Evolutionary conservation across 495 filamentous ascomycete species (phyloP).

Genomic region (Annulohypoxylon maeteangense): DNA sequence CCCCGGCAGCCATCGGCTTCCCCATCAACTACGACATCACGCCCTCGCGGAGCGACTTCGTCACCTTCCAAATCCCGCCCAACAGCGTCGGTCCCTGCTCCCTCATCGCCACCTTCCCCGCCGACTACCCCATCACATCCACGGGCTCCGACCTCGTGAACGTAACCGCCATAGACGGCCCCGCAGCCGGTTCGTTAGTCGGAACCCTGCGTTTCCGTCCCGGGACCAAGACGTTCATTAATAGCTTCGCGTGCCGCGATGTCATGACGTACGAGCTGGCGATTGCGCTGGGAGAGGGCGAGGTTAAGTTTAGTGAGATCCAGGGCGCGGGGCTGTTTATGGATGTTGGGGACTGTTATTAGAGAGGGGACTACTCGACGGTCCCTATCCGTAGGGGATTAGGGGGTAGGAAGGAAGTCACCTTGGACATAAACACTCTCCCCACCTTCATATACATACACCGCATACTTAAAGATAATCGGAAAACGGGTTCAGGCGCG

Average conservation of each 20-base stretch:
- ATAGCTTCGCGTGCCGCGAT: slow-evolving; percentile 50
- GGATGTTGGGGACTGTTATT: slow-evolving; percentile 26
- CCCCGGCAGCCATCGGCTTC: slow-evolving; percentile 27
- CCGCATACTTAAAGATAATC: background rate
- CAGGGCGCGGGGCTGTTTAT: slow-evolving; percentile 34
- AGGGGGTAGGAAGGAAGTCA: too few relatives aligned
- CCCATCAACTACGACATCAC: slow-evolving; percentile 40
- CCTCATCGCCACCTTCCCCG: slow-evolving; percentile 50
- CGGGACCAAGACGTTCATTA: slow-evolving; percentile 29
- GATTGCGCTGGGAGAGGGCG: slow-evolving; percentile 31
- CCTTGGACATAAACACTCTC: background rate
- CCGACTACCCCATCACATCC: slow-evolving; percentile 41
- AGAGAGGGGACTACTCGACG: background rate
- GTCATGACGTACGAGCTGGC: slow-evolving; percentile 45
- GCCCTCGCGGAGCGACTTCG: slow-evolving; percentile 4
- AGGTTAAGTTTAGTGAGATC: slow-evolving; percentile 32
- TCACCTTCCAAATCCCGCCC: slow-evolving; percentile 42
- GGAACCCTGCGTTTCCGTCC: slow-evolving; percentile 43
- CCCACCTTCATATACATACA: background rate
- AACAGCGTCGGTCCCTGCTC: slow-evolving; percentile 47
- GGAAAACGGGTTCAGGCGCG: background rate
- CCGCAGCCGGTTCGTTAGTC: slow-evolving; percentile 45
- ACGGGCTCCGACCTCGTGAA: slow-evolving; percentile 43
- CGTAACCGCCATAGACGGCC: slow-evolving; percentile 46
- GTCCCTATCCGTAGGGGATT: too few relatives aligned